phyloP scores from a whole-genome alignment of 805 yeast genomes.

The Dipodascopsis tothii region DNA sequence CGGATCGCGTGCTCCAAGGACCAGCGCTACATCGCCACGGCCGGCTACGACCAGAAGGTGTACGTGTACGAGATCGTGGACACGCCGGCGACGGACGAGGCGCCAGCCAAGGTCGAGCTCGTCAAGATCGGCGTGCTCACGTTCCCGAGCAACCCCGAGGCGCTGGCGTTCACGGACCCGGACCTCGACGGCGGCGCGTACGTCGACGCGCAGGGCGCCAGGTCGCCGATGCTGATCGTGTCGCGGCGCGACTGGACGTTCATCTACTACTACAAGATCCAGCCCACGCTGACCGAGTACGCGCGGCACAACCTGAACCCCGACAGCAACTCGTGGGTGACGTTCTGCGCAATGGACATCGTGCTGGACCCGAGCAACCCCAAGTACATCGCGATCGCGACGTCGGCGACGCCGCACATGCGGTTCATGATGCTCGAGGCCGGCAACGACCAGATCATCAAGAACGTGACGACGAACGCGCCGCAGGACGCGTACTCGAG shows the following conservation, averaged over 20 bases:
- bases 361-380: constrained; percentile 16
- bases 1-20: constrained; percentile 31
- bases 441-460: constrained; percentile 31
- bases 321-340: constrained; percentile 21
- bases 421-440: constrained; percentile 47
- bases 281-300: constrained; percentile 12
- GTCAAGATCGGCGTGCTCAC: constrained; percentile 10
- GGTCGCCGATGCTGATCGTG: constrained; percentile 9
- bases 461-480: constrained; percentile 44
- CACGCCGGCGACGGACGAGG: not conserved
- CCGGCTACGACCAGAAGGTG: constrained; percentile 27
- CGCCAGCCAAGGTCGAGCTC: not conserved
- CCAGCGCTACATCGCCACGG: constrained; percentile 35
- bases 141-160: constrained; percentile 23
- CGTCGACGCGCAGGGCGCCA: constrained; percentile 1
- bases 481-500: constrained; percentile 65
- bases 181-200: not conserved
- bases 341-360: constrained; percentile 24
- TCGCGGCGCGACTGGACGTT: constrained; percentile 24
- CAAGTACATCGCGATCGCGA: constrained; percentile 48
- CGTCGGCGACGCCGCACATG: constrained; percentile 75
- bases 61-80: constrained; percentile 12
- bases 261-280: constrained; percentile 20
- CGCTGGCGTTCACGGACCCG: constrained; percentile 8
- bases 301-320: constrained; percentile 22